A percentile compares a stretch with the other conserved stretches of the same genome.
Conservation (phyloP, 1,284 basidiomycete species). For the Ustilago sp. region DNA sequence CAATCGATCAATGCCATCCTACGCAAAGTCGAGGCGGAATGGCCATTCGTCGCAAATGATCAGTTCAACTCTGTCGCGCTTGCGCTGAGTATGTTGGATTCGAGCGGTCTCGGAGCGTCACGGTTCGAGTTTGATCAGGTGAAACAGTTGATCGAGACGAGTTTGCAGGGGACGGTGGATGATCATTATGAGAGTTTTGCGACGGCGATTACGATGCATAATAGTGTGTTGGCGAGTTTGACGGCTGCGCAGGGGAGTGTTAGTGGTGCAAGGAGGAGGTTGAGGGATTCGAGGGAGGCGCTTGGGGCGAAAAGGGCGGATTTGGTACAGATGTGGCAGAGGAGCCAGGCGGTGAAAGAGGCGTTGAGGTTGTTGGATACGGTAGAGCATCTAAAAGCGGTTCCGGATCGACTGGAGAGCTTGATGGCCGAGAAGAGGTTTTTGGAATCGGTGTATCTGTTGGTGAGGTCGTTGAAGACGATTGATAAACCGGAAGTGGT, state of each 20-base stretch:
- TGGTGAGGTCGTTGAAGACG: constrained; percentile 87
- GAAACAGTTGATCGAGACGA: constrained; percentile 59
- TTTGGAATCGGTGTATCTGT: constrained; percentile 86
- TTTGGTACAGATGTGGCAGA: constrained; percentile 69
- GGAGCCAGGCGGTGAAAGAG: constrained; percentile 65
- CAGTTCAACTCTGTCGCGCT: constrained; percentile 65
- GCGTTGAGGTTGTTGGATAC: constrained; percentile 60
- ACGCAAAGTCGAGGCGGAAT: constrained; percentile 67
- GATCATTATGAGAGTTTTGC: constrained; percentile 69
- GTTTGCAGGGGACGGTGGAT: constrained; percentile 66
- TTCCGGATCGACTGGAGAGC: constrained; percentile 91
- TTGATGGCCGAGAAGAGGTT: constrained; percentile 96
- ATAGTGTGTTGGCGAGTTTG: constrained; percentile 60
- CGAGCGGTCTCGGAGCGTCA: constrained; percentile 60
- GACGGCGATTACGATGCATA: constrained; percentile 67
- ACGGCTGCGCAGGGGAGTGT: constrained; percentile 60
- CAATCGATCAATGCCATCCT: constrained; percentile 64
- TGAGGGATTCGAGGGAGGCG: constrained; percentile 65
- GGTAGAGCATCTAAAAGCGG: constrained; percentile 79
- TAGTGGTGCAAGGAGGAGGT: constrained; percentile 50
- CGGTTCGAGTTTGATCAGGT: constrained; percentile 58
- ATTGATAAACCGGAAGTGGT: constrained; percentile 92
- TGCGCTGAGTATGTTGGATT: constrained; percentile 64
- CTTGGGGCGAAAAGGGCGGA: constrained; percentile 64
- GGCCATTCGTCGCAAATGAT: constrained; percentile 65